Evolutionary conservation across 2,329 filamentous ascomycete species (phyloP), one percentile per base, ranked within the genome.

Genomic region (Botrytis tulipae): DNA sequence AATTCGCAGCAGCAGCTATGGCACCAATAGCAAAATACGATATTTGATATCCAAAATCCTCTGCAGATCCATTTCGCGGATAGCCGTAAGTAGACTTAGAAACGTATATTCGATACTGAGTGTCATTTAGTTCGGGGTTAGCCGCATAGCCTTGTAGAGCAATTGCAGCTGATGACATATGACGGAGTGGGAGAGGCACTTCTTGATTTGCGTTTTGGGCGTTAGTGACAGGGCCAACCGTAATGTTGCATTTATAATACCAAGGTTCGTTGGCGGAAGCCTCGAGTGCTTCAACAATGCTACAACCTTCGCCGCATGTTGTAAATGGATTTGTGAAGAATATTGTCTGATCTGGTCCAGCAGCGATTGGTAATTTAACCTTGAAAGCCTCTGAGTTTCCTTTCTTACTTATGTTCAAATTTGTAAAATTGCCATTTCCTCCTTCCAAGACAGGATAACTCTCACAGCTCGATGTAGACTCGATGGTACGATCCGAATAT

Each of bases 241-340:
- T 83, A 70, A 10, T 81, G 62, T 76, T 32, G 48, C 25, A 63
- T 63, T 32, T n/a, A 32, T 63, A 44, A 16, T 44, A 63, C n/a
- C 61, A 32, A 63, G 40, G 61, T 10, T 63, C 40, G n/a, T 20
- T 9, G 0, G 16, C 35, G 0, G 81, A 82, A 2, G 82, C 80
- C 65, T 83, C 82, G n/a, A 84, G 81, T 12, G 78, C 82, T 8
- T 74, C 71, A n/a, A 83, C 75, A 32, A 62, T 60, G 40, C 69
- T 69, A 18, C 71, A 74, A 25, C 63, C 57, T 54, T 63, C 42
- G 25, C 57, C 54, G 46, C 57, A 65, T 60, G 25, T 80, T 42
- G 18, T n/a, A 4, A 18, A 65, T 44, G 61, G 40, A 22, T 46
- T 35, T 40, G 20, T 40, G 35, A n/a, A 61, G 20, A 61, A 40